These are phyloP conservation scores for Polygonum aviculare DNA, from an alignment of 148 eudicot species.

Conservation along the genomic window DNA sequence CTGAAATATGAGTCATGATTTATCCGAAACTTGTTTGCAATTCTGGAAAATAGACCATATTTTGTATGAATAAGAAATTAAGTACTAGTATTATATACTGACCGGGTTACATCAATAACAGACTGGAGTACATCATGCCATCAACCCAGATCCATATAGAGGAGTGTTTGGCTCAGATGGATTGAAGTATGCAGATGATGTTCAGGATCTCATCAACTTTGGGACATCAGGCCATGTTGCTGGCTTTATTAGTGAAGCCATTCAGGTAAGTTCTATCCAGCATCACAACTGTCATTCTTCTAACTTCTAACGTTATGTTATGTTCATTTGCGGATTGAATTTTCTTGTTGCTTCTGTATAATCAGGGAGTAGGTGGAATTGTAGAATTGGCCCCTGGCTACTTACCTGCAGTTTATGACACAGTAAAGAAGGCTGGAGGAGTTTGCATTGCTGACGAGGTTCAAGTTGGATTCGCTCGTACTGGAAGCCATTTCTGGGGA, in stretches of 20 bases:
- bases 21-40: neutral
- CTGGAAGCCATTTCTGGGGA: constrained; percentile 98
- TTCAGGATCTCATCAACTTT: constrained; percentile 63
- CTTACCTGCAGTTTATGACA: constrained; percentile 59
- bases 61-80: neutral
- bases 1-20: neutral
- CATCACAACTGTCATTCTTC: neutral
- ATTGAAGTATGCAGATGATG: constrained; percentile 74
- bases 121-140: constrained; percentile 93
- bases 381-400: constrained; percentile 90
- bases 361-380: constrained; percentile 98
- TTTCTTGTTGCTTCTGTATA: neutral
- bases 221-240: constrained; percentile 88
- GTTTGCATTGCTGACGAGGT: constrained; percentile 95
- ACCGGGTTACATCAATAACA: constrained; percentile 16
- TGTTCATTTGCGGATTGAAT: neutral
- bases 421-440: constrained; percentile 83
- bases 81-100: neutral
- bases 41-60: too few relatives aligned
- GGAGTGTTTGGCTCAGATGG: constrained; percentile 96
- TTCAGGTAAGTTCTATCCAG: constrained; percentile 40
- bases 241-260: constrained; percentile 80
- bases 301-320: neutral
- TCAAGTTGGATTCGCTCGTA: constrained; percentile 90
- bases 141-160: constrained; percentile 91